Evolutionary conservation across 2,329 filamentous ascomycete species (phyloP).

Genomic region (Sarocladium brachiariae): DNA sequence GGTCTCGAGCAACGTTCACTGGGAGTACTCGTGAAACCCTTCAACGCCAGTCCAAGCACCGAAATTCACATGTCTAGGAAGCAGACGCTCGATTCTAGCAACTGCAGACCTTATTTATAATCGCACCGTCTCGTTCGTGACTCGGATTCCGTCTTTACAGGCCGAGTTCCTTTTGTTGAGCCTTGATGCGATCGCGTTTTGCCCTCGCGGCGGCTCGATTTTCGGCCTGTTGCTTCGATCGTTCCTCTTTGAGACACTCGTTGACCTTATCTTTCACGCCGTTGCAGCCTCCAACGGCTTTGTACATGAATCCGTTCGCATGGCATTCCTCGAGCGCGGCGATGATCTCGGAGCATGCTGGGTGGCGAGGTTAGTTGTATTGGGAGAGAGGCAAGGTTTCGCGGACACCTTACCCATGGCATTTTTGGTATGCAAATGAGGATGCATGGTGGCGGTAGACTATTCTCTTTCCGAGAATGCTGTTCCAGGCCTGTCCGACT

Average conservation of each 20-base stretch:
- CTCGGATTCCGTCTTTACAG: slow-evolving; percentile 19
- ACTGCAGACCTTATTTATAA: no score
- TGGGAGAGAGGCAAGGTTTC: neutral
- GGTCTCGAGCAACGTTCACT: neutral
- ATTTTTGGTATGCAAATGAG: slow-evolving; percentile 89
- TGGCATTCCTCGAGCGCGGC: slow-evolving; percentile 92
- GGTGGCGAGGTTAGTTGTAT: slow-evolving; percentile 15
- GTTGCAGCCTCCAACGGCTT: slow-evolving; percentile 86
- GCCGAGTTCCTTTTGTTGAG: slow-evolving; percentile 53
- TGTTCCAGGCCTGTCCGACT: no score
- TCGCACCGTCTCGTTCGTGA: neutral
- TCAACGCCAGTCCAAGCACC: slow-evolving; percentile 3
- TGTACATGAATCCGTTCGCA: slow-evolving; percentile 84
- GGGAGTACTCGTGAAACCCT: neutral
- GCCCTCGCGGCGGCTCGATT: slow-evolving; percentile 64
- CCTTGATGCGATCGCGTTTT: slow-evolving; percentile 67
- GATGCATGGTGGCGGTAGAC: slow-evolving; percentile 70
- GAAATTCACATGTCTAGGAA: neutral
- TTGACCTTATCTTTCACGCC: slow-evolving; percentile 77
- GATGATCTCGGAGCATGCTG: slow-evolving; percentile 95
- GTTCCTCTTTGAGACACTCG: slow-evolving; percentile 74
- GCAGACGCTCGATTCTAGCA: neutral
- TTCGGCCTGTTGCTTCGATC: slow-evolving; percentile 66
- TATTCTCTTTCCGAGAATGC: no score
- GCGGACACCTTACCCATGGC: slow-evolving; percentile 59